A percentile compares a stretch with the other conserved stretches of the same genome.
Evolutionary conservation across 257 asterid species (phyloP).

Genomic region (Solanum sitiens): DNA sequence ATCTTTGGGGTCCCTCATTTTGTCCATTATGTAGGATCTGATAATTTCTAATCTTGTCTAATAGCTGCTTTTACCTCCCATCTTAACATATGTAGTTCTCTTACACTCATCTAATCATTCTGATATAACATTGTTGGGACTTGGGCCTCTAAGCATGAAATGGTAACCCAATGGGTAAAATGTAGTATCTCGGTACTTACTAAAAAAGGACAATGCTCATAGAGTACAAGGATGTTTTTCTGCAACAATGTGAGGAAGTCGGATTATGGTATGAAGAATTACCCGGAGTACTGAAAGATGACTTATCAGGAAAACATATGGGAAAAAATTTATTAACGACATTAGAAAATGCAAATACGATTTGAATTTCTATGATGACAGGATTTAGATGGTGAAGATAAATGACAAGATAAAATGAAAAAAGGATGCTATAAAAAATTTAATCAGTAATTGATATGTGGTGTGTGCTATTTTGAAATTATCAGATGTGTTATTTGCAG

Average conservation of each 20-base stretch:
- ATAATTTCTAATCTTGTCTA: not conserved
- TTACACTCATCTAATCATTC: not conserved
- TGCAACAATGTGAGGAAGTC: not conserved
- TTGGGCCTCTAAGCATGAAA: not conserved
- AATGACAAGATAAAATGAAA: not conserved
- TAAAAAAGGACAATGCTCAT: not conserved
- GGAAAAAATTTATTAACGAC: not conserved
- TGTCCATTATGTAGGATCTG: not conserved
- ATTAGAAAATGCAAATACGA: not conserved
- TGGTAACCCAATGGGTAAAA: not conserved
- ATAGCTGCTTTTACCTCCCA: not conserved
- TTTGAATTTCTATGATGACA: not conserved
- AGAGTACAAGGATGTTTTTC: not conserved
- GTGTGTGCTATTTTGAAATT: not conserved
- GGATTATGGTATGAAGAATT: not conserved
- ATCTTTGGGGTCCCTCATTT: not conserved
- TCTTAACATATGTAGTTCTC: not conserved
- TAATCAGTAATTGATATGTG: not conserved
- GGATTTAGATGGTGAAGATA: not conserved
- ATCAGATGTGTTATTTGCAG: not conserved
- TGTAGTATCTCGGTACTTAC: not conserved
- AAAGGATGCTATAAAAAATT: not conserved
- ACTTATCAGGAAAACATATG: not conserved
- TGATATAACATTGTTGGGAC: not conserved
- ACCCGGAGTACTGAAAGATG: not conserved